Conservation (phyloP, 257 asterid species). For the Plectranthus barbatus region DNA sequence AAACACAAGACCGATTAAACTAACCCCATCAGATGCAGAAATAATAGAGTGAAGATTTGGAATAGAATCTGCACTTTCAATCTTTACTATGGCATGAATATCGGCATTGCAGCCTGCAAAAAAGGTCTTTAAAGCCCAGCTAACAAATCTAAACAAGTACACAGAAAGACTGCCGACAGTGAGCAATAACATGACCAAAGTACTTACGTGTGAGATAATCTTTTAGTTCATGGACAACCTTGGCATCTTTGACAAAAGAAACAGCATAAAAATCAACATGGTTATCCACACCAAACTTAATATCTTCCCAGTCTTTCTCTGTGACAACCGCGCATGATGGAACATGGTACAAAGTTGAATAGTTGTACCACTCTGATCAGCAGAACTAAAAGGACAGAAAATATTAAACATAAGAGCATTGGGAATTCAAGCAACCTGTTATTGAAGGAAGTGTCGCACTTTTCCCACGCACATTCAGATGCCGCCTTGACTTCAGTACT, state of each 20-base stretch:
- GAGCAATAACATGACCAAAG: constrained; percentile 4
- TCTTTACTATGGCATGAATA: constrained; percentile 80
- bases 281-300: constrained; percentile 94
- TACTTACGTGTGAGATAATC: constrained; percentile 66
- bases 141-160: not conserved
- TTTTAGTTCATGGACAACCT: constrained; percentile 85
- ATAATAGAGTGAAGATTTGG: constrained; percentile 87
- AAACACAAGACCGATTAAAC: constrained; percentile 19
- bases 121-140: constrained; percentile 10
- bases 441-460: constrained; percentile 97
- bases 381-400: constrained; percentile 3
- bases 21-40: constrained; percentile 94
- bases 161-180: not conserved
- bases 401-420: not conserved
- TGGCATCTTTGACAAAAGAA: constrained; percentile 95
- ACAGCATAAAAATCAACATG: constrained; percentile 96
- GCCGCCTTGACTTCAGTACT: constrained; percentile 90
- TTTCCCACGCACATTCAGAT: constrained; percentile 94
- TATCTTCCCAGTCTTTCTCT: constrained; percentile 99
- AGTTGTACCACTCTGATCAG: not conserved
- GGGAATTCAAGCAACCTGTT: constrained; percentile 51
- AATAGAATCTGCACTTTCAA: constrained; percentile 97
- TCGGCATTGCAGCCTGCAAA: constrained; percentile 72
- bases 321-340: constrained; percentile 21
- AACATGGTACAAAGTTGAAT: not conserved